Base-by-base conservation (phyloP, 2,329 filamentous ascomycete species). In the Penicillium sp. region DNA sequence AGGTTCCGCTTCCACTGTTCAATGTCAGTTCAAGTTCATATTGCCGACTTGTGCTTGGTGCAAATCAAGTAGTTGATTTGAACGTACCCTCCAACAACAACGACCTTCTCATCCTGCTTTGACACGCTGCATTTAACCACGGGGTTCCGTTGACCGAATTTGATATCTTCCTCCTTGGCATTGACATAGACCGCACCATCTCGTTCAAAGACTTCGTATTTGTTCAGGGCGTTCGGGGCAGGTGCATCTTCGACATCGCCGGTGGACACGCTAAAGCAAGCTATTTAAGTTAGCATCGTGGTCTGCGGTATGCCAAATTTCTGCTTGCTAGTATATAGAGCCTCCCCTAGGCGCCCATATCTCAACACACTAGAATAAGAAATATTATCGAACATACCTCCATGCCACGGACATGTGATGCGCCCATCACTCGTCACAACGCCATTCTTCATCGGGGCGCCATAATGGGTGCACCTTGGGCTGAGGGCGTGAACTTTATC, bases 221-320 rank as follows among this genome's bases (percentile, higher is more conserved):
- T 87, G 43, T 89, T 84, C 24, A 99, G 79, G n/a, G 90, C 83
- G 67, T 97, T 91, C 24, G 96, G 84, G 2, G 91, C 94, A 0
- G 94, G 94, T 0, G 93, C 92, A 69, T 97, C 91, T 76, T 99
- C 94, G 55, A 97, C 90, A 66, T 99, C 94, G 49, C 94, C 94
- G 5, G 89, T 95, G 52, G 83, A 83, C 59, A 91, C 86, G 59
- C 91, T 94, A 78, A 97, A 99, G 80, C 94, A 99, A 54, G 94
- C 94, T 92, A 24, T 40, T 46, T 16, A 14, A 11, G 45, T 62
- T 45, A 67, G 45, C 9, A n/a, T 13, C n/a, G 40, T 42, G 9
- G 32, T 27, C 36, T 18, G 11, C n/a, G 34, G 4, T 36, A n/a
- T 13, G 8, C 3, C 13, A 14, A 16, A 3, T 16, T 4, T 13